Base-by-base conservation (phyloP, 805 yeast species). In the Blastobotrys americana region DNA sequence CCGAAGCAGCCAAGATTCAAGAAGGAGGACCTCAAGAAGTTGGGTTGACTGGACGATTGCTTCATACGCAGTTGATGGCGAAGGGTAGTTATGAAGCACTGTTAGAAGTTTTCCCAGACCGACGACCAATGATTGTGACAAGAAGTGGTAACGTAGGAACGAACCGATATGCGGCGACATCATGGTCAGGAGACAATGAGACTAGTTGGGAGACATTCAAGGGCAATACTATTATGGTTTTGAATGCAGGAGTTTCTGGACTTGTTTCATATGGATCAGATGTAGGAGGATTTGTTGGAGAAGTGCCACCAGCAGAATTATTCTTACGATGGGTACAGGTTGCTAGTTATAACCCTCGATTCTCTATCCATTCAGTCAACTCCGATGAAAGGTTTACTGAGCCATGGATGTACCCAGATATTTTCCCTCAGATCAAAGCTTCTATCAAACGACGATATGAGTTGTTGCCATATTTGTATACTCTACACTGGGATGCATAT, bases 401-500 rank as follows among this genome's bases (percentile, higher is more conserved):
- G 20, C 43, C 43, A 10, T 39, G 43, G 43, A 39, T 39, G 43
- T 39, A 39, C 27, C 43, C 43, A 10, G 43, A 39, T 13, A 34
- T 36, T 9, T 9, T 15, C 8, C 45, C 45, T n/a, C 19, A 21
- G 4, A 36, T 42, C 40, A 5, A 41, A 13, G 5, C 9, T 9
- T 34, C 31, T 36, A 42, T 42, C 20, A 37, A 42, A 19, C 16
- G 45, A 19, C 17, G 45, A 21, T 42, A 42, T 22, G 41, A 42
- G 18, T 19, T 42, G 22, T 36, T 42, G 17, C 45, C 45, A 15
- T 42, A 35, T 23, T n/a, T 42, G 22, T 42, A 42, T 23, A 41
- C 45, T 34, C 34, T 37, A 4, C 45, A 42, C 18, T 42, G 45
- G 45, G 43, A 42, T 21, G 37, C 45, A 4, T 41, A 25, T 25